Evolutionary conservation across 257 asterid genomes (phyloP).

Genomic region (Petunia axillaris): DNA sequence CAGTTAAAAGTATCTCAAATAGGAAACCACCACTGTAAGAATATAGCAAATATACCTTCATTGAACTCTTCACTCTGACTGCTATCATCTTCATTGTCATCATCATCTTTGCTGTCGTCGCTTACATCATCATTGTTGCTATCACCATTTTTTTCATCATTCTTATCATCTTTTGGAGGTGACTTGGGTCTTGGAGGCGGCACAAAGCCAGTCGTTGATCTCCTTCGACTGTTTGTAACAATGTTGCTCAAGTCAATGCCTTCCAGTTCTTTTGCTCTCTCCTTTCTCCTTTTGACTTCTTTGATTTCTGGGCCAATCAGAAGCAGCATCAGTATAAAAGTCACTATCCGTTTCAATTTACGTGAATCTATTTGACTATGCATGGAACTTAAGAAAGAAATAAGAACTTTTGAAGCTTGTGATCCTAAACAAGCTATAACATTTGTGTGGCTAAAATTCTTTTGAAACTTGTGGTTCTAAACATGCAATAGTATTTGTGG

Average conservation of each 20-base stretch:
- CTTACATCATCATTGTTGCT: conserved; percentile 33
- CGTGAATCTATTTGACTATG: too few species aligned
- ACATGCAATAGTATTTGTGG: too few species aligned
- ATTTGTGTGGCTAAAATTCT: too few species aligned
- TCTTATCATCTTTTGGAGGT: conserved; percentile 43
- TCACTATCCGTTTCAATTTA: background rate
- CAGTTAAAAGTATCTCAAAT: conserved; percentile 10
- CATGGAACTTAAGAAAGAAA: too few species aligned
- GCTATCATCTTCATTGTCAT: conserved; percentile 39
- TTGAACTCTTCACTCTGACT: conserved; percentile 65
- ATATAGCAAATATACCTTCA: conserved; percentile 58
- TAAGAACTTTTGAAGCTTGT: too few species aligned
- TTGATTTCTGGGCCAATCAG: conserved; percentile 62
- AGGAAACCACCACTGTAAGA: conserved; percentile 9
- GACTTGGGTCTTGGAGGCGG: conserved; percentile 54
- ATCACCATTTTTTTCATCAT: conserved; percentile 36
- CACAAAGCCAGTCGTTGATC: conserved; percentile 71
- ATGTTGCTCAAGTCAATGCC: conserved; percentile 95
- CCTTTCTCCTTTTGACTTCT: conserved; percentile 84
- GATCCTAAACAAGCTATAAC: too few species aligned
- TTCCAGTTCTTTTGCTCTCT: conserved; percentile 90
- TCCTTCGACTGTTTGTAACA: conserved; percentile 85
- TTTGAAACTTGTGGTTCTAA: too few species aligned
- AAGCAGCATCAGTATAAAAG: conserved; percentile 27
- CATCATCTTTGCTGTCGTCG: conserved; percentile 29